These are phyloP conservation scores for Taxillus chinensis DNA, from an alignment of 164 flowering plant genomes.

Conservation along the genomic window DNA sequence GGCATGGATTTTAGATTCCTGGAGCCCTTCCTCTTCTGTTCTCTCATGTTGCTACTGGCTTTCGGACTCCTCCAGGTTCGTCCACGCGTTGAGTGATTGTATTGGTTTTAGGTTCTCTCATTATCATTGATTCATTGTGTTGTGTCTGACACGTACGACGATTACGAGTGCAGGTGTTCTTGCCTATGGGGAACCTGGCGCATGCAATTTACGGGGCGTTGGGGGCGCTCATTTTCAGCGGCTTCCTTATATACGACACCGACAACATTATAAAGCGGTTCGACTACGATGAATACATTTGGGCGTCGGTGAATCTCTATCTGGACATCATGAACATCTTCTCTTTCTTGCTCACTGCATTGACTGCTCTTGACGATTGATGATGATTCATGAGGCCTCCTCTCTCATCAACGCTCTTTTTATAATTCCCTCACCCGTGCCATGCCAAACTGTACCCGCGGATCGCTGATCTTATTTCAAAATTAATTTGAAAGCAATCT, in stretches of 20 bases:
- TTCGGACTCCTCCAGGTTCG: slow-evolving; percentile 32
- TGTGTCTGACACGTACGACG: too few species aligned
- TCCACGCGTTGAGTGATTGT: too few species aligned
- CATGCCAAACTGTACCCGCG: too few species aligned
- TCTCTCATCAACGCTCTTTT: too few species aligned
- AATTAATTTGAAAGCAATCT: too few species aligned
- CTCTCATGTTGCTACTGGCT: slow-evolving; percentile 21
- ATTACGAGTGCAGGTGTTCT: slow-evolving; percentile 20
- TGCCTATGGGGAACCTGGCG: slow-evolving; percentile 29
- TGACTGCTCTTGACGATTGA: slow-evolving; percentile 12
- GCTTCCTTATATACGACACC: slow-evolving; percentile 38
- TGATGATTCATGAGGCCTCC: slow-evolving; percentile 8
- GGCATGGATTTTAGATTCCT: slow-evolving; percentile 46
- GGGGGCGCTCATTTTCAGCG: slow-evolving; percentile 26
- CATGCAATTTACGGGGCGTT: not conserved
- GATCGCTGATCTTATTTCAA: too few species aligned
- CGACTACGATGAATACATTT: slow-evolving; percentile 37
- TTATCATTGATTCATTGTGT: too few species aligned
- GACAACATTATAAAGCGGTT: slow-evolving; percentile 41
- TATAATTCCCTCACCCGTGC: too few species aligned
- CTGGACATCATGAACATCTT: slow-evolving; percentile 40
- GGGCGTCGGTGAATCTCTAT: slow-evolving; percentile 33
- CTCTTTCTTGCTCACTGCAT: slow-evolving; percentile 13
- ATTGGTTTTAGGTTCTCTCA: too few species aligned
- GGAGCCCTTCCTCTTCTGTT: slow-evolving; percentile 38